These are phyloP conservation scores for Blumeria graminis DNA, from an alignment of 2,329 filamentous ascomycete genomes.

Conservation along the genomic window DNA sequence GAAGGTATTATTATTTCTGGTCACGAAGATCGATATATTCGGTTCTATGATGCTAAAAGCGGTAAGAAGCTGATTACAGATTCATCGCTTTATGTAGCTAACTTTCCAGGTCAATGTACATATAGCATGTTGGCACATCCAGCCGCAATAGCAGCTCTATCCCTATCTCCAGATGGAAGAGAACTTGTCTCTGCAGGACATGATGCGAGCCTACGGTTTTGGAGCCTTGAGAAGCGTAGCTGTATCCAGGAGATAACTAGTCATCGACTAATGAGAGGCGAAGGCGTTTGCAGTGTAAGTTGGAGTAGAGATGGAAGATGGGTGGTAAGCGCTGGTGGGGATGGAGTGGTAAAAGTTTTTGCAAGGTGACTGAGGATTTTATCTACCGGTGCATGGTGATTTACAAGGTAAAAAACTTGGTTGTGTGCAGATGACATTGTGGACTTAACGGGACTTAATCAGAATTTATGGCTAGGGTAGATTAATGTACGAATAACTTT, in stretches of 20 bases:
- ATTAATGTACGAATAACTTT: too few species aligned
- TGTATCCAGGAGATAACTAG: conserved; percentile 91
- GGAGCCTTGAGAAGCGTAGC: conserved; percentile 83
- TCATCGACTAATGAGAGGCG: conserved; percentile 82
- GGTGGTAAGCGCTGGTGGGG: conserved; percentile 83
- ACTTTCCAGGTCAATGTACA: conserved; percentile 75
- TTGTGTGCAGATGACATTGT: too few species aligned
- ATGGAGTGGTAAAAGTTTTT: conserved; percentile 90
- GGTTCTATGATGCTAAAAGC: conserved; percentile 96
- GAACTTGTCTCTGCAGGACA: conserved; percentile 92
- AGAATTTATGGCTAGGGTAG: too few species aligned
- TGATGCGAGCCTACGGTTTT: conserved; percentile 87
- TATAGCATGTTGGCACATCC: conserved; percentile 97
- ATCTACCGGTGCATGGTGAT: background rate
- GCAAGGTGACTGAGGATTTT: background rate
- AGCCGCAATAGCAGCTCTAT: conserved; percentile 73
- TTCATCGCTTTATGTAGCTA: background rate
- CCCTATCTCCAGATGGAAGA: conserved; percentile 73
- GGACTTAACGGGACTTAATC: too few species aligned
- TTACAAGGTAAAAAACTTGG: too few species aligned
- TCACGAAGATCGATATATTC: conserved; percentile 85
- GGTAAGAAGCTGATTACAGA: conserved; percentile 36
- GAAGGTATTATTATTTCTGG: conserved; percentile 91
- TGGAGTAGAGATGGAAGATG: conserved; percentile 92
- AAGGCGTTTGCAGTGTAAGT: conserved; percentile 80